These are phyloP conservation scores for Erodium maritimum DNA, from an alignment of 345 rosid genomes.

Conservation along the genomic window DNA sequence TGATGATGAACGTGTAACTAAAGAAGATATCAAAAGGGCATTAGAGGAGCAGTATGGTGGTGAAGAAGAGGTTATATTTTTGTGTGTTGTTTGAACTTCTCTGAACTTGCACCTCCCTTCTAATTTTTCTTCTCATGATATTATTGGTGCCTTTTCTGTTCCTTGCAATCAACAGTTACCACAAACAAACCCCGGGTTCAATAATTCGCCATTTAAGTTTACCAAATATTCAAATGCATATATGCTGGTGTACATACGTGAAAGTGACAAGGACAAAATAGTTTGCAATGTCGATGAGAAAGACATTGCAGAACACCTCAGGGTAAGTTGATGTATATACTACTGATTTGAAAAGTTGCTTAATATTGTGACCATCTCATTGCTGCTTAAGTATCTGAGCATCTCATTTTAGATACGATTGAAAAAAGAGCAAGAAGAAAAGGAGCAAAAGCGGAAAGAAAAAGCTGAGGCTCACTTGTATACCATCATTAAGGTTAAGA, in stretches of 20 bases:
- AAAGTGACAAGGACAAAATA: constrained; percentile 91
- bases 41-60: constrained; percentile 98
- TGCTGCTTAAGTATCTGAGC: background rate
- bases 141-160: background rate
- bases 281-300: constrained; percentile 93
- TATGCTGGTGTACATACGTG: constrained; percentile 97
- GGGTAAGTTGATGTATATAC: constrained; percentile 43
- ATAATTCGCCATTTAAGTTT: constrained; percentile 78
- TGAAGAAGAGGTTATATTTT: constrained; percentile 70
- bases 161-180: constrained; percentile 43
- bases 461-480: constrained; percentile 52
- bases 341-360: background rate
- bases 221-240: constrained; percentile 94
- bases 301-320: constrained; percentile 89
- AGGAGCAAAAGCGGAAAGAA: constrained; percentile 44
- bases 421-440: constrained; percentile 54
- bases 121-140: background rate
- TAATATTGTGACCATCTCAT: background rate
- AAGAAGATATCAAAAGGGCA: constrained; percentile 86
- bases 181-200: constrained; percentile 88
- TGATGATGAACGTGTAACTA: constrained; percentile 94
- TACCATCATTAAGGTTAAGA: constrained; percentile 41
- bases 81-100: background rate
- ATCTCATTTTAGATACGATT: constrained; percentile 28
- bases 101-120: background rate